Percentiles rank a stretch among this genome's conserved stretches.
These are phyloP conservation scores for Trypanosoma caninum DNA, from an alignment of 208 protist genomes.

Conservation along the genomic window DNA sequence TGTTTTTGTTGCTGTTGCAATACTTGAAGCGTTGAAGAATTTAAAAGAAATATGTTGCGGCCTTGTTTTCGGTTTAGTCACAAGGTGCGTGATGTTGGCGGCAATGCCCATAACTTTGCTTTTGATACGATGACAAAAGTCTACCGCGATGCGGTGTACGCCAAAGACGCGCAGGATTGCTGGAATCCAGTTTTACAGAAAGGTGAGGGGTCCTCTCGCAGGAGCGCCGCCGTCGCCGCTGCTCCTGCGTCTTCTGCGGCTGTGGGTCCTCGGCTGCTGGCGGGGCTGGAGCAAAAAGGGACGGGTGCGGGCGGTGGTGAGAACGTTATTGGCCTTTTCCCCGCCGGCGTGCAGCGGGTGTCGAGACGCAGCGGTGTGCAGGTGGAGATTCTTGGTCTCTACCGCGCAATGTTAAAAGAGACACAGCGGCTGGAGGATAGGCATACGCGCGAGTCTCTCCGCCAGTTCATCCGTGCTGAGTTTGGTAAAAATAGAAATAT, in stretches of 20 bases:
- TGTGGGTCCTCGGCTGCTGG: neutral
- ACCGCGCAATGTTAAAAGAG: conserved; percentile 65
- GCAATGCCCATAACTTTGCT: conserved; percentile 53
- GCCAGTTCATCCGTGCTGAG: conserved; percentile 61
- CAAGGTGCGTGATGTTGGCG: conserved; percentile 42
- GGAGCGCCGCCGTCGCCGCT: neutral
- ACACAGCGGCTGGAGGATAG: conserved; percentile 50
- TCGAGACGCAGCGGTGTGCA: conserved; percentile 76
- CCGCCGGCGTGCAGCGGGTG: neutral
- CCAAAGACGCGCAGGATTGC: conserved; percentile 22
- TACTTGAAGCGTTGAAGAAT: neutral
- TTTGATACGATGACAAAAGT: conserved; percentile 73
- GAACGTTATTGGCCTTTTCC: too few relatives aligned
- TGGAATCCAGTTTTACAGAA: conserved; percentile 42
- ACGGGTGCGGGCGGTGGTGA: neutral
- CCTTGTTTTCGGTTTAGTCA: conserved; percentile 24
- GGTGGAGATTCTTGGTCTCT: conserved; percentile 63
- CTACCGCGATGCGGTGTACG: conserved; percentile 65
- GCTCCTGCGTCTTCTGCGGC: neutral
- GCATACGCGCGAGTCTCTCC: conserved; percentile 43
- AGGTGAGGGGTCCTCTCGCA: too few relatives aligned
- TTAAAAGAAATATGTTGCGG: conserved; percentile 22
- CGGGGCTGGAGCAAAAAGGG: neutral
- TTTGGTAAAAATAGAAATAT: conserved; percentile 64
- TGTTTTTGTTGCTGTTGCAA: conserved; percentile 1